Percentiles rank a stretch among this genome's conserved stretches.
Evolutionary conservation across 2,329 filamentous ascomycete genomes (phyloP).

Genomic region (Colletotrichum australisinense): DNA sequence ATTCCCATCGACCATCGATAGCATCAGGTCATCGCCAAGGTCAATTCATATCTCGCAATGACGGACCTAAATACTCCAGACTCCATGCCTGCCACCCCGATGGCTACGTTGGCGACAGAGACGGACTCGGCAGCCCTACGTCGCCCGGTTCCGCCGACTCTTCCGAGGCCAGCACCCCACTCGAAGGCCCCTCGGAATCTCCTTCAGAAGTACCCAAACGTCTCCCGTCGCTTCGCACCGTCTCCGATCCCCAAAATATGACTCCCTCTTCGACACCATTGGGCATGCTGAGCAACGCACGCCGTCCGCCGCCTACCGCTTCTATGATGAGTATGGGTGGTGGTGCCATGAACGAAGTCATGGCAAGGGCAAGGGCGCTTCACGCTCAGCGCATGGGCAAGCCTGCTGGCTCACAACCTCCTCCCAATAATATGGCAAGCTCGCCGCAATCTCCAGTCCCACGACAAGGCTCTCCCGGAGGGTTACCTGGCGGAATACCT

Average conservation of each 20-base stretch:
- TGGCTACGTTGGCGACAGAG: slow-evolving; percentile 49
- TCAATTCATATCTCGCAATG: slow-evolving; percentile 15
- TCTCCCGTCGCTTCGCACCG: slow-evolving; percentile 68
- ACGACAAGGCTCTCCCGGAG: slow-evolving; percentile 39
- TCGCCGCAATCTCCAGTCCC: slow-evolving; percentile 42
- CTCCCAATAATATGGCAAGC: slow-evolving; percentile 44
- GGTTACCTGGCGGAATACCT: slow-evolving; percentile 56
- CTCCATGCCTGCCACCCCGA: slow-evolving; percentile 58
- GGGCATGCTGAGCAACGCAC: slow-evolving; percentile 77
- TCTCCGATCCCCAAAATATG: slow-evolving; percentile 74
- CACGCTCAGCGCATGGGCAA: slow-evolving; percentile 58
- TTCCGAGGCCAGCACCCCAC: slow-evolving; percentile 61
- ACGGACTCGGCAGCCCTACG: slow-evolving; percentile 49
- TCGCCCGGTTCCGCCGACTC: slow-evolving; percentile 59
- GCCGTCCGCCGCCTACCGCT: slow-evolving; percentile 60
- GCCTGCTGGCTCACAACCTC: slow-evolving; percentile 41
- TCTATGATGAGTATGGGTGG: slow-evolving; percentile 41
- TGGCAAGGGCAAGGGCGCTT: slow-evolving; percentile 60
- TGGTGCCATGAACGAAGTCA: slow-evolving; percentile 51
- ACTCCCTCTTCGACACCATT: slow-evolving; percentile 86
- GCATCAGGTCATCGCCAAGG: not conserved
- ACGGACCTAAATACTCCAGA: slow-evolving; percentile 42
- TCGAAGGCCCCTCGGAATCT: slow-evolving; percentile 51
- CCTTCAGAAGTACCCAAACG: slow-evolving; percentile 56
- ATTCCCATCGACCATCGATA: not conserved